phyloP scores from a whole-genome alignment of 2,329 filamentous ascomycete species.

The Claviceps africana region DNA sequence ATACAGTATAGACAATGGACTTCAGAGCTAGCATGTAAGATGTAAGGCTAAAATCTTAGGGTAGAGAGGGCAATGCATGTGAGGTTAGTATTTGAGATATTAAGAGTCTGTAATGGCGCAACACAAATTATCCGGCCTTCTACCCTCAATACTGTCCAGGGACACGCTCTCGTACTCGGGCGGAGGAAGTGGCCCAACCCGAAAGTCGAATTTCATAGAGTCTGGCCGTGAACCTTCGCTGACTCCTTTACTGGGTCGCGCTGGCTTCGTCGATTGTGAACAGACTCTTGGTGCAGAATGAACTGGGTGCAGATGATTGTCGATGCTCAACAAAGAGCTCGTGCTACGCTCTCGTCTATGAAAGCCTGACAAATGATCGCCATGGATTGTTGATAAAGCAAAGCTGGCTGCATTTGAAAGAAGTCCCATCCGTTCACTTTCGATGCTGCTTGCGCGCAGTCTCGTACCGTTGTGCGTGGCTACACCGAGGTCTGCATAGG shows the following conservation, averaged over 20 bases:
- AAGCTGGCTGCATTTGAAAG: slow-evolving; percentile 60
- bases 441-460: slow-evolving; percentile 56
- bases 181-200: slow-evolving; percentile 33
- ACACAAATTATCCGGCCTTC: slow-evolving; percentile 14
- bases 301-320: slow-evolving; percentile 30
- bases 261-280: slow-evolving; percentile 30
- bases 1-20: no score
- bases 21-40: no score
- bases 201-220: slow-evolving; percentile 36
- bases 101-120: no score
- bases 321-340: slow-evolving; percentile 43
- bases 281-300: slow-evolving; percentile 23
- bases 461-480: slow-evolving; percentile 66
- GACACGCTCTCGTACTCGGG: slow-evolving; percentile 41
- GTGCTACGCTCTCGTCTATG: slow-evolving; percentile 34
- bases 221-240: slow-evolving; percentile 38
- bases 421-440: slow-evolving; percentile 58
- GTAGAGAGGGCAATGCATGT: no score
- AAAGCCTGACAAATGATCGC: slow-evolving; percentile 17
- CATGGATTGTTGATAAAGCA: slow-evolving; percentile 20
- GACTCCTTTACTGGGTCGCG: slow-evolving; percentile 16
- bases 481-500: slow-evolving; percentile 63
- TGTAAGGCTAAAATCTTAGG: no score
- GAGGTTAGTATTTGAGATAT: no score
- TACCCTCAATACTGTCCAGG: slow-evolving; percentile 23